Evolutionary conservation across 2,329 filamentous ascomycete species (phyloP).

Genomic region (Epichloe sp.): DNA sequence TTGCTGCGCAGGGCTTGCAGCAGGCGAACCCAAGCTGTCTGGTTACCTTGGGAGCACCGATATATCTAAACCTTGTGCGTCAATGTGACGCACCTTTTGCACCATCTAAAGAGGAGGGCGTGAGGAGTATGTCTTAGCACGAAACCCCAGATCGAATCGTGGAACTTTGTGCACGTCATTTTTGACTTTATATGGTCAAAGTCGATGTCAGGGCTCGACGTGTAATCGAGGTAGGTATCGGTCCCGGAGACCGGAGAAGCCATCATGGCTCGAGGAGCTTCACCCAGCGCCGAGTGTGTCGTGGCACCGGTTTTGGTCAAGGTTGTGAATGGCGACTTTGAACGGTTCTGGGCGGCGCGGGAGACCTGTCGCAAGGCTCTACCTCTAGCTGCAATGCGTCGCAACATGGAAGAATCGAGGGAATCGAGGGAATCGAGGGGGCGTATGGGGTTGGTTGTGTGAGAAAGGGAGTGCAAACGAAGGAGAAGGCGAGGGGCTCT

Average conservation of each 20-base stretch:
- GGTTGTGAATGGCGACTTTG: neutral
- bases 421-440: no score
- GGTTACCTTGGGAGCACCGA: neutral
- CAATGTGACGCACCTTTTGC: neutral
- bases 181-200: neutral
- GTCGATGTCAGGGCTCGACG: neutral
- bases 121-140: neutral
- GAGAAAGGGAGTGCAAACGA: no score
- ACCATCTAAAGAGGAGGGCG: neutral
- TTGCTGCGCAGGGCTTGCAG: neutral
- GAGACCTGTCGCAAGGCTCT: neutral
- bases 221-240: neutral
- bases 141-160: slow-evolving; percentile 1
- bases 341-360: neutral
- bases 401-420: neutral
- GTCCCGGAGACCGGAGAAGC: neutral
- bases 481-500: no score
- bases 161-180: neutral
- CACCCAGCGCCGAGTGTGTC: neutral
- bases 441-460: no score
- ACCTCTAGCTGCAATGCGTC: neutral
- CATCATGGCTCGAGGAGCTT: slow-evolving; percentile 1
- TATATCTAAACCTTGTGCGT: neutral
- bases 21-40: neutral
- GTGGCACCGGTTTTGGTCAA: neutral